Evolutionary conservation across 2,329 filamentous ascomycete species (phyloP).

Genomic region (Ophiosphaerella narmari): DNA sequence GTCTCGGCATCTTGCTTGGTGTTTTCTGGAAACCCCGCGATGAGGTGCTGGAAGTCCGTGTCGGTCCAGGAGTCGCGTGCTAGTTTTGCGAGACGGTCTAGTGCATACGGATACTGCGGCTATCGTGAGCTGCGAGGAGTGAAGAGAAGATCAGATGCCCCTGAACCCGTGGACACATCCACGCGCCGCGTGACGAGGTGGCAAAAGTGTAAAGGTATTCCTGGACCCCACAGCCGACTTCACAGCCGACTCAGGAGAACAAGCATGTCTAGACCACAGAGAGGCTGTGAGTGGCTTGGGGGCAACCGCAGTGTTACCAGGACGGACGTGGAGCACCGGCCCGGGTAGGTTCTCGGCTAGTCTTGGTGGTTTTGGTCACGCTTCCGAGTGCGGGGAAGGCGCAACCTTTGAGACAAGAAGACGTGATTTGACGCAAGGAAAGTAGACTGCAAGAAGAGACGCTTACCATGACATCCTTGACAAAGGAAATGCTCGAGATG

Average conservation of each 20-base stretch:
- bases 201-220: slow-evolving; percentile 23
- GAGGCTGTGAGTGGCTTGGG: slow-evolving; percentile 35
- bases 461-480: slow-evolving; percentile 80
- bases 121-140: slow-evolving; percentile 35
- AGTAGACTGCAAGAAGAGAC: slow-evolving; percentile 4
- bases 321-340: slow-evolving; percentile 22
- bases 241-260: slow-evolving; percentile 20
- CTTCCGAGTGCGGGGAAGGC: slow-evolving; percentile 38
- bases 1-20: slow-evolving; percentile 62
- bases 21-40: slow-evolving; percentile 71
- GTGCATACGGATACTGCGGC: slow-evolving; percentile 75
- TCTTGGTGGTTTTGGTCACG: slow-evolving; percentile 33
- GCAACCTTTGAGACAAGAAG: slow-evolving; percentile 23
- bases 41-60: slow-evolving; percentile 68
- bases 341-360: slow-evolving; percentile 25
- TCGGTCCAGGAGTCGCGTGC: slow-evolving; percentile 70
- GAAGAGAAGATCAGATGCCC: slow-evolving; percentile 16
- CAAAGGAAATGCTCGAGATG: slow-evolving; percentile 81
- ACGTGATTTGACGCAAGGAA: slow-evolving; percentile 17
- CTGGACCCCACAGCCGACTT: slow-evolving; percentile 18
- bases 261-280: slow-evolving; percentile 16
- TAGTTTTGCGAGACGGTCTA: slow-evolving; percentile 67
- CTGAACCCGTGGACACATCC: slow-evolving; percentile 1
- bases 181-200: slow-evolving; percentile 35
- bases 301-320: slow-evolving; percentile 22